Conservation (phyloP, 306 rosid genomes). For the Carpinus fangiana region DNA sequence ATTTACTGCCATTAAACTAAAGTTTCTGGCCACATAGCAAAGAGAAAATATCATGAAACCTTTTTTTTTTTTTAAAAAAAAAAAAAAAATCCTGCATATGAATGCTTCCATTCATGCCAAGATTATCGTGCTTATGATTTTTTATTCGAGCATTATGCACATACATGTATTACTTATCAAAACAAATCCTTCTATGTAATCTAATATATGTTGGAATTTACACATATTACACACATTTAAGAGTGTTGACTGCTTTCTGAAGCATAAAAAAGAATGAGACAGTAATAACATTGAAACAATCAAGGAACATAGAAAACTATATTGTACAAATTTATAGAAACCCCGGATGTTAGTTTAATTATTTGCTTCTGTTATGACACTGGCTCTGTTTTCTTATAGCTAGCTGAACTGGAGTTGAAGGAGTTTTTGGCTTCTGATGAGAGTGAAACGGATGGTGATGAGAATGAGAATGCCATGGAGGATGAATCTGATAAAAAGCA, state of each 20-base stretch:
- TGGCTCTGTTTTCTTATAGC: slow-evolving; percentile 39
- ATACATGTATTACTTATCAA: background rate
- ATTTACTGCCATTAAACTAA: background rate
- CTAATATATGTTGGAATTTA: background rate
- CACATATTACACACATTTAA: background rate
- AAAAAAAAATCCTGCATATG: background rate
- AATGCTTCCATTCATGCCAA: background rate
- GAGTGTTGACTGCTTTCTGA: background rate
- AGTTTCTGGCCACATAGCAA: background rate
- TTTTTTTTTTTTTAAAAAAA: background rate
- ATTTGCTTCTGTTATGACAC: slow-evolving; percentile 20
- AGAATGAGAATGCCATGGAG: slow-evolving; percentile 42
- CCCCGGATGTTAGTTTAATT: background rate
- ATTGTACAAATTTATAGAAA: background rate
- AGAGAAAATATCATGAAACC: background rate
- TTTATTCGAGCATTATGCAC: background rate
- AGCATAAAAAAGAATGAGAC: background rate
- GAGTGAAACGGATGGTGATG: slow-evolving; percentile 62
- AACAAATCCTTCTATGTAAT: background rate
- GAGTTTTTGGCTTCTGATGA: slow-evolving; percentile 76
- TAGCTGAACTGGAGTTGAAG: slow-evolving; percentile 67
- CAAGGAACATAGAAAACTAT: background rate
- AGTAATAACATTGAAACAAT: background rate
- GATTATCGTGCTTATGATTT: background rate
- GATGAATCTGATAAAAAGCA: slow-evolving; percentile 44